Percentiles rank a stretch among this genome's conserved stretches.
Evolutionary conservation across 768 basidiomycete genomes (phyloP).

Genomic region (Leccinum incarnatum): DNA sequence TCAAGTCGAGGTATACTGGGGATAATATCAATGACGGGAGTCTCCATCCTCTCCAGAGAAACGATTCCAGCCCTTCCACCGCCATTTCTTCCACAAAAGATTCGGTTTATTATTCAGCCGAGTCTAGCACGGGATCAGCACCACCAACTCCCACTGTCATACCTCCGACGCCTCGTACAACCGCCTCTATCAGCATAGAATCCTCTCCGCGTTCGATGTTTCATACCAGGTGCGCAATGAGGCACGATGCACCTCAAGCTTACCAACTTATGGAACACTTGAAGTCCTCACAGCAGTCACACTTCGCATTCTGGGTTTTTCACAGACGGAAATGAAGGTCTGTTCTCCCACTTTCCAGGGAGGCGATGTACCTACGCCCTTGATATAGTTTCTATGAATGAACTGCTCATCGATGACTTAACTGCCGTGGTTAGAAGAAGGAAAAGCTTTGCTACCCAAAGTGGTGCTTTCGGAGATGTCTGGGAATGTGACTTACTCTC

Average conservation of each 20-base stretch:
- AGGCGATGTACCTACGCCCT: not conserved
- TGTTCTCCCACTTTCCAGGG: not conserved
- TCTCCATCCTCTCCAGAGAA: not conserved
- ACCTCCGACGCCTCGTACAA: not conserved
- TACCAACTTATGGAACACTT: not conserved
- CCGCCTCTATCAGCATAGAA: too few relatives aligned
- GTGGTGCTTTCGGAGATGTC: constrained; percentile 22
- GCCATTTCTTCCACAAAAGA: not conserved
- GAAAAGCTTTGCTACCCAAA: constrained; percentile 1
- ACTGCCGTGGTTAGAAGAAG: constrained; percentile 6
- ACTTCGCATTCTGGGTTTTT: constrained; percentile 11
- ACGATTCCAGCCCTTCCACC: not conserved
- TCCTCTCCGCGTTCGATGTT: constrained; percentile 3
- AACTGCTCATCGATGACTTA: constrained; percentile 6
- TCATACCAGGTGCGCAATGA: constrained; percentile 7
- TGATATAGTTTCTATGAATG: constrained; percentile 5
- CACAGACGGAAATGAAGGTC: constrained; percentile 10
- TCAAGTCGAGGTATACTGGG: not conserved
- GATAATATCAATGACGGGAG: not conserved
- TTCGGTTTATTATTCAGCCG: constrained; percentile 10
- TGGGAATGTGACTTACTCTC: constrained; percentile 24
- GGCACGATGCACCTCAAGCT: not conserved
- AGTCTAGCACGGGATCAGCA: constrained; percentile 8
- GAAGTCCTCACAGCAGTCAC: constrained; percentile 12
- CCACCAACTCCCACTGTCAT: constrained; percentile 9